Percentiles rank a stretch among this genome's conserved stretches.
Conservation (phyloP, 2,329 filamentous ascomycete species). For the Exophiala mesophila region DNA sequence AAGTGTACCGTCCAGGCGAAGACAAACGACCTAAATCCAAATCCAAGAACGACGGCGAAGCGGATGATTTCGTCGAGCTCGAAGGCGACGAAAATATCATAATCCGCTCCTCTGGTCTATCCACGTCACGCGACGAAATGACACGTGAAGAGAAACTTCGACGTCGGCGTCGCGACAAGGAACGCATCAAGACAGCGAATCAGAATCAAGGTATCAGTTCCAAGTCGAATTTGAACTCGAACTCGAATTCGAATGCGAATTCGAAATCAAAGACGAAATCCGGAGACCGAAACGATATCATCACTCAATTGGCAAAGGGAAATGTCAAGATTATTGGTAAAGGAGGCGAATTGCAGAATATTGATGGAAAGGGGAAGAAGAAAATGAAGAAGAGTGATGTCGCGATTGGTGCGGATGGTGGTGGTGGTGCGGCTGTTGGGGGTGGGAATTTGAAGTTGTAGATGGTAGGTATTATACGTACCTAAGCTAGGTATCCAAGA, state of each 20-base stretch:
- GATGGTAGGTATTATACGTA: not conserved
- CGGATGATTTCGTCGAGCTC: too few species aligned
- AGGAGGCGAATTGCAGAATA: conserved; percentile 77
- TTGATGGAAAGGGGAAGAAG: conserved; percentile 70
- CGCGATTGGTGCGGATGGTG: not conserved
- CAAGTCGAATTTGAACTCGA: conserved; percentile 34
- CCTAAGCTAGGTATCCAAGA: too few species aligned
- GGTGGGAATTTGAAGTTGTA: conserved; percentile 10
- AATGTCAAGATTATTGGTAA: conserved; percentile 89
- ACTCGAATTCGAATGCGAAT: conserved; percentile 31
- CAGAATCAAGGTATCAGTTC: conserved; percentile 40
- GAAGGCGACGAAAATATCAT: conserved; percentile 1
- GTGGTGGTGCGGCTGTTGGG: not conserved
- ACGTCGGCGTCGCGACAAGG: conserved; percentile 74
- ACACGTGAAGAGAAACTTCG: conserved; percentile 77
- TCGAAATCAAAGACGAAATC: conserved; percentile 26
- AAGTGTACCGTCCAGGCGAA: conserved; percentile 80
- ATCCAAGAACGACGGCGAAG: conserved; percentile 19
- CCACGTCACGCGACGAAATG: conserved; percentile 80
- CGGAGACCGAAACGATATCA: conserved; percentile 49
- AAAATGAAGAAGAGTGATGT: conserved; percentile 29
- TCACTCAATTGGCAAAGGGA: conserved; percentile 71
- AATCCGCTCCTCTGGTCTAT: conserved; percentile 33
- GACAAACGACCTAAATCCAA: conserved; percentile 35
- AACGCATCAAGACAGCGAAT: conserved; percentile 65